These are phyloP conservation scores for Sclerotinia glacialis DNA, from an alignment of 2,329 filamentous ascomycete genomes.

Conservation along the genomic window DNA sequence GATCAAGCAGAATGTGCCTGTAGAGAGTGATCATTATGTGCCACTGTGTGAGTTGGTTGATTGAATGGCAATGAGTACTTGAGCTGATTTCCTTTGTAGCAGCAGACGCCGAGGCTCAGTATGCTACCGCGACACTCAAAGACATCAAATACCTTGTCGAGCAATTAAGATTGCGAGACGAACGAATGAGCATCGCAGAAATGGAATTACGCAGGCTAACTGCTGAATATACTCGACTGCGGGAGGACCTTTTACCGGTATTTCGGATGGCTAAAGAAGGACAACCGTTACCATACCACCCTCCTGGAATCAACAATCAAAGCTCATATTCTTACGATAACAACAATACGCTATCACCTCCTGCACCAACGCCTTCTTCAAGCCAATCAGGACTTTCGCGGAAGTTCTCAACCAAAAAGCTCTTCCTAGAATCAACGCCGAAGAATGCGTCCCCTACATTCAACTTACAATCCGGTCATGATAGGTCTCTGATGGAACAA, in stretches of 20 bases:
- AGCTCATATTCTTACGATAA: constrained; percentile 51
- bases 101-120: constrained; percentile 82
- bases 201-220: constrained; percentile 77
- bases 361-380: constrained; percentile 55
- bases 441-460: constrained; percentile 75
- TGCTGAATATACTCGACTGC: constrained; percentile 82
- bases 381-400: constrained; percentile 58
- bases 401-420: constrained; percentile 73
- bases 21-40: constrained; percentile 91
- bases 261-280: constrained; percentile 89
- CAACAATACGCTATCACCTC: constrained; percentile 51
- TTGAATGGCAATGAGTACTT: background rate
- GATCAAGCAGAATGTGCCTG: constrained; percentile 83
- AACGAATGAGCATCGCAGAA: constrained; percentile 81
- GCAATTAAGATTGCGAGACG: constrained; percentile 84
- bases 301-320: constrained; percentile 33
- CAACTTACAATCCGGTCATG: constrained; percentile 49
- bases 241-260: constrained; percentile 88
- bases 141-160: constrained; percentile 90
- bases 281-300: constrained; percentile 69
- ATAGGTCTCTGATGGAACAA: constrained; percentile 61
- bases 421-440: constrained; percentile 67
- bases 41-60: constrained; percentile 69
- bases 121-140: constrained; percentile 84
- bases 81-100: constrained; percentile 52